Conservation (phyloP, 257 asterid genomes). For the Nicotiana tabacum region DNA sequence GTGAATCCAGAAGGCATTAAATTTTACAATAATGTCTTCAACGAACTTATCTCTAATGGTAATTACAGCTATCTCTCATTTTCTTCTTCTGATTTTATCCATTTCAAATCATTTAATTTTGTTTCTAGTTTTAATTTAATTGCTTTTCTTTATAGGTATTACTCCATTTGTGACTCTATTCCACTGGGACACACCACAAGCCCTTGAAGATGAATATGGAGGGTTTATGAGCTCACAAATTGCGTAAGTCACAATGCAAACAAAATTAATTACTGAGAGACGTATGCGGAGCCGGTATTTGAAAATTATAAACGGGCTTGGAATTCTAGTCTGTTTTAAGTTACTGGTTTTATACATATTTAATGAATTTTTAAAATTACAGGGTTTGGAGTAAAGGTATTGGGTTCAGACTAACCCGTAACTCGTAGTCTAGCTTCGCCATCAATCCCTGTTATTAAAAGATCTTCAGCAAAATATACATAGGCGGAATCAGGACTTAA, state of each 20-base stretch:
- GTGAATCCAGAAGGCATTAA: slow-evolving; percentile 30
- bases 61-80: neutral
- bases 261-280: neutral
- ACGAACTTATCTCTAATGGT: slow-evolving; percentile 14
- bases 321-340: no score
- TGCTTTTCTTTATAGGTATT: neutral
- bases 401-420: no score
- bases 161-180: slow-evolving; percentile 23
- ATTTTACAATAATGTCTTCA: slow-evolving; percentile 29
- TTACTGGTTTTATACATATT: no score
- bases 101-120: neutral
- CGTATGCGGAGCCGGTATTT: no score
- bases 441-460: neutral
- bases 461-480: no score
- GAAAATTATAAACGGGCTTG: no score
- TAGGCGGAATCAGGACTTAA: no score
- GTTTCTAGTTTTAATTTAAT: neutral
- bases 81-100: neutral
- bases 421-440: no score
- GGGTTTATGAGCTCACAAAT: slow-evolving; percentile 8
- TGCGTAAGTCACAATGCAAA: slow-evolving; percentile 11
- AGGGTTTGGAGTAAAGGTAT: no score
- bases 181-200: slow-evolving; percentile 25
- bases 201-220: slow-evolving; percentile 7
- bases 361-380: no score